Evolutionary conservation across 2,329 filamentous ascomycete genomes (phyloP).

Genomic region (Dactylellina haptotyla): DNA sequence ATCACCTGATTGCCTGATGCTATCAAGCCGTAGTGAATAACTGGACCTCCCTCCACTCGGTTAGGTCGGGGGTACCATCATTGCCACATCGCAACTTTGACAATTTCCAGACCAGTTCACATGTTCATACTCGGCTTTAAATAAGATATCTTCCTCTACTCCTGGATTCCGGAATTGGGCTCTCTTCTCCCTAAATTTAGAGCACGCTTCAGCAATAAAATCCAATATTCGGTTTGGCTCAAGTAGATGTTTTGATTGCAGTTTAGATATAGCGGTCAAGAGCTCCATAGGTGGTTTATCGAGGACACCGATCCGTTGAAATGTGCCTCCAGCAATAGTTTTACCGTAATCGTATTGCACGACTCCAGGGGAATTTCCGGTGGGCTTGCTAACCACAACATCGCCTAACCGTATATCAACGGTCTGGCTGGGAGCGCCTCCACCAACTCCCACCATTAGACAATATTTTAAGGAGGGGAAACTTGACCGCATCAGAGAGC

Average conservation of each 20-base stretch:
- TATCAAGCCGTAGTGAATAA: constrained; percentile 26
- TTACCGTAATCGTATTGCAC: constrained; percentile 31
- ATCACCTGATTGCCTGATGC: constrained; percentile 27
- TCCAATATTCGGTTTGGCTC: neutral
- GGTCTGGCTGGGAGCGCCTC: constrained; percentile 53
- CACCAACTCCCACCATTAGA: constrained; percentile 58
- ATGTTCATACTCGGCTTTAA: constrained; percentile 9
- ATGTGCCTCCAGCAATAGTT: constrained; percentile 10
- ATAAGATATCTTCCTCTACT: constrained; percentile 5
- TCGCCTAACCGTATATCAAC: constrained; percentile 50
- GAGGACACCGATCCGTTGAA: constrained; percentile 11
- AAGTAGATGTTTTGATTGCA: constrained; percentile 3
- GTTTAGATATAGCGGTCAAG: neutral
- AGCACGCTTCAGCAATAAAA: neutral
- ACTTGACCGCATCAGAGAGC: constrained; percentile 56
- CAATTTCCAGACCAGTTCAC: constrained; percentile 2
- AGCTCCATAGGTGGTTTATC: neutral
- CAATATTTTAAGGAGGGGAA: constrained; percentile 58
- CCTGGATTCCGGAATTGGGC: neutral
- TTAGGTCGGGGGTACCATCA: neutral
- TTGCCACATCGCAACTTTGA: neutral
- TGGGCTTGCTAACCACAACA: constrained; percentile 44
- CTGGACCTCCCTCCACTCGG: neutral
- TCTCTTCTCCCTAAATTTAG: neutral
- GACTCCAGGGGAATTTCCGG: constrained; percentile 30